Base-by-base conservation (phyloP, 169 alveolate species). In the Plasmodium cynomolgi region DNA sequence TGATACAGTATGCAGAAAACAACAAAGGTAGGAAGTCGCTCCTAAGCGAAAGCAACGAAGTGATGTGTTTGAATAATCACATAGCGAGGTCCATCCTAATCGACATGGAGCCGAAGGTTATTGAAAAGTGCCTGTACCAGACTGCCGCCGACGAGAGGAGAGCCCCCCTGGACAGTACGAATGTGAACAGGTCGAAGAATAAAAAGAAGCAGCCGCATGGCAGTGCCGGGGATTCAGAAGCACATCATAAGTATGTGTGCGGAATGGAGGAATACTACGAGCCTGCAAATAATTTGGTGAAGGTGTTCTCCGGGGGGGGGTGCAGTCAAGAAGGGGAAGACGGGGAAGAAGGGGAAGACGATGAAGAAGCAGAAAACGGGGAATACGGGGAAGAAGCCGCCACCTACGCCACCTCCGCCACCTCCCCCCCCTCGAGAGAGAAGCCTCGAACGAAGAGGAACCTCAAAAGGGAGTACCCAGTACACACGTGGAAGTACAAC, bases 91-190 rank as follows among this genome's bases (percentile, higher is more conserved):
- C 91, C 23, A 90, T 90, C 8, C 56, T 90, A 15, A 90, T 90
- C 5, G 94, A 90, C 37, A 90, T 90, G 94, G 94, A 90, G 72
- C 94, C 94, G 13, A 90, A 90, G 77, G 94, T 90, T 13, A 81
- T 90, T 41, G 94, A 90, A 39, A 90, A 41, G 23, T 90, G 94
- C 44, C 72, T 90, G n/a, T 41, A 62, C 74, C n/a, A 34, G 15
- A 50, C 47, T 20, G 37, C n/a, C 15, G 54, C 80, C 15, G 86
- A 85, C 4, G 62, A 85, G 26, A 86, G 71, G 41, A 9, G 1
- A 17, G 62, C 3, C 17, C 62, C 62, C 23, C 15, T 34, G 0
- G 74, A 75, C 29, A 26, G 44, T 29, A 31, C 31, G 39, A 77
- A 50, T 29, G 83, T 37, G 34, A 20, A 13, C 17, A 77, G 26